These are phyloP conservation scores for Aspergillus leporis DNA, from an alignment of 495 filamentous ascomycete genomes.

Conservation along the genomic window DNA sequence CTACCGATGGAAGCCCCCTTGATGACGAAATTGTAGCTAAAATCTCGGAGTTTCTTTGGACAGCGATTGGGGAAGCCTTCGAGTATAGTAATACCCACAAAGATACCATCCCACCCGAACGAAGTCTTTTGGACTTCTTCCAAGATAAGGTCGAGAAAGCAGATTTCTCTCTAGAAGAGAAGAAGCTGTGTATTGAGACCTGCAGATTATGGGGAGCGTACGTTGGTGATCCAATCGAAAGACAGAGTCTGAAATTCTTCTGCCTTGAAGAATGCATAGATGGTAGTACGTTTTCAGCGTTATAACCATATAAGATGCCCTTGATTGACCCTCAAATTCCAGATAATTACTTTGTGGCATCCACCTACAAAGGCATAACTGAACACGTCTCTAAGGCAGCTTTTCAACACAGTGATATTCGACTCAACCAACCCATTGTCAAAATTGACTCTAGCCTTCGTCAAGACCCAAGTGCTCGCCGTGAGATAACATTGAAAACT, in stretches of 20 bases:
- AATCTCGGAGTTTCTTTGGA: conserved; percentile 70
- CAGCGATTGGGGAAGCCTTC: conserved; percentile 75
- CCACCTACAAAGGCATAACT: conserved; percentile 80
- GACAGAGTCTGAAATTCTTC: conserved; percentile 88
- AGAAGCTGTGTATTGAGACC: conserved; percentile 59
- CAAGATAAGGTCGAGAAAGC: conserved; percentile 58
- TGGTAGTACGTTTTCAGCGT: conserved; percentile 59
- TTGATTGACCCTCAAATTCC: conserved; percentile 3
- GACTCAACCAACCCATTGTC: conserved; percentile 54
- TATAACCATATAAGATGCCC: background rate
- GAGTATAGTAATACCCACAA: conserved; percentile 70
- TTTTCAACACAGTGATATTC: conserved; percentile 61
- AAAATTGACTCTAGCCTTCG: conserved; percentile 41
- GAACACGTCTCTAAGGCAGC: conserved; percentile 64
- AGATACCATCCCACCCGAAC: conserved; percentile 60
- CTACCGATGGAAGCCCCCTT: conserved; percentile 61
- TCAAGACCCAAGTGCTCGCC: conserved; percentile 12
- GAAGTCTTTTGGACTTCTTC: conserved; percentile 80
- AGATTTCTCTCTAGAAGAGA: conserved; percentile 51
- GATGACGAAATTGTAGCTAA: conserved; percentile 50
- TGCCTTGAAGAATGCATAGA: conserved; percentile 95
- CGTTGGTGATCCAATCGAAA: conserved; percentile 73
- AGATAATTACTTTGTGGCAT: conserved; percentile 89
- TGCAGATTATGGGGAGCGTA: conserved; percentile 84
- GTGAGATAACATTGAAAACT: conserved; percentile 55